Base-by-base conservation (phyloP, 2,329 filamentous ascomycete species). In the Chaetoscypha palmicola region DNA sequence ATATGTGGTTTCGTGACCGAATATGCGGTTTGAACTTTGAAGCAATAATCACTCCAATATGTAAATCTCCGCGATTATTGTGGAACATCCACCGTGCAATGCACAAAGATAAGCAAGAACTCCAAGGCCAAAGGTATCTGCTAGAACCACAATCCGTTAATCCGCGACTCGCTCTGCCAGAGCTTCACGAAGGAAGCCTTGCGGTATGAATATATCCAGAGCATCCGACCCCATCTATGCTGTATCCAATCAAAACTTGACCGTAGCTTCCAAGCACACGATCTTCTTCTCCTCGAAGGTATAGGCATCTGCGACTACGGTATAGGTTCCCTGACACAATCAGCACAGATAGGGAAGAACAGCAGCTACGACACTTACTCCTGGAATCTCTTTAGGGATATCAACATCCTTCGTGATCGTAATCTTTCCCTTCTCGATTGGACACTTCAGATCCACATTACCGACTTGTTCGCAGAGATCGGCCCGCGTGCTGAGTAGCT, bases 371-470 rank as follows among this genome's bases (percentile, higher is more conserved):
- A 38, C 4, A 76, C 86, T 58, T 77, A 94, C 90, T 47, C 87
- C 85, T 63, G 91, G 91, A 54, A 97, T 92, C 66, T 94, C 77
- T 55, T 73, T 77, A 41, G 92, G 92, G 49, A 98, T 73, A 28
- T 91, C 79, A 43, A 97, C 87, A 16, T 80, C 73, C 74, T 97
- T 97, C 54, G 70, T 78, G 55, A 98, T 69, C 28, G 69, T 69
- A 61, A 89, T 72, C 17, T 79, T 68, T 47, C 90, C 91, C 68
- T 86, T 78, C 67, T 94, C 72, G 47, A 98, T 75, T 38, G 92
- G 92, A 67, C 92, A 98, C 58, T 86, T 69, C 45, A 97, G 71
- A 58, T 96, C 88, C 34, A 96, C 87, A 55, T 96, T 89, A 63
- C 77, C 72, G 53, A 94, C 78, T 64, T 94, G 83, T 48, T 96